A percentile compares a stretch with the other conserved stretches of the same genome.
Evolutionary conservation across 2,329 filamentous ascomycete species (phyloP).

Genomic region (Xenosphaeropsis pyriputrescens): DNA sequence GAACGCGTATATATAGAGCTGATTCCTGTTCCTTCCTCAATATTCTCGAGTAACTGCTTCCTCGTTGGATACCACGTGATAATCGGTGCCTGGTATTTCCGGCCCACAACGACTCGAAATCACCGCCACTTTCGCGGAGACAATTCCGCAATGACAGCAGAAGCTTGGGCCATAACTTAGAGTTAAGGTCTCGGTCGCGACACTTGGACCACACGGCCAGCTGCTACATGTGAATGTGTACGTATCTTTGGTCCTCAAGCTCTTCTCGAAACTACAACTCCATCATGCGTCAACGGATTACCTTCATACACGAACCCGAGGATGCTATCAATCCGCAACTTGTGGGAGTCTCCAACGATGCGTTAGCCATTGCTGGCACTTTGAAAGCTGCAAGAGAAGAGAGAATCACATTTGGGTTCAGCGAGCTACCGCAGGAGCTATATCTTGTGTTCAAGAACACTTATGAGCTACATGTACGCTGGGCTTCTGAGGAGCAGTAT

Average conservation of each 20-base stretch:
- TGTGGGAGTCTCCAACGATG: constrained; percentile 38
- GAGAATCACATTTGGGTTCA: constrained; percentile 55
- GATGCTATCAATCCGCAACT: constrained; percentile 47
- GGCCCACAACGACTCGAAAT: too few relatives aligned
- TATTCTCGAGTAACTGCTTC: too few relatives aligned
- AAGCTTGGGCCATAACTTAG: too few relatives aligned
- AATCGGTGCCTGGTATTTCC: too few relatives aligned
- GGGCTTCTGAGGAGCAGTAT: constrained; percentile 47
- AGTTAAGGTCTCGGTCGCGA: too few relatives aligned
- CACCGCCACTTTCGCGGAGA: too few relatives aligned
- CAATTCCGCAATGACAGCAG: too few relatives aligned
- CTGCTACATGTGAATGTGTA: too few relatives aligned
- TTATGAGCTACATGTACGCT: constrained; percentile 65
- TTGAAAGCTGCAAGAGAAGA: constrained; percentile 65
- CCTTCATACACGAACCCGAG: constrained; percentile 57
- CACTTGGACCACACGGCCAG: too few relatives aligned
- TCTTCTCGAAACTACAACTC: constrained; percentile 1
- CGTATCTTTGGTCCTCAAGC: neutral
- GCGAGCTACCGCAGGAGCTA: constrained; percentile 60
- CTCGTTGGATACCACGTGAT: too few relatives aligned
- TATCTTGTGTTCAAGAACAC: constrained; percentile 44
- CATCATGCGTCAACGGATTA: constrained; percentile 63
- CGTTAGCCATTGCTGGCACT: constrained; percentile 35
- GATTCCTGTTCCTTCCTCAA: too few relatives aligned
- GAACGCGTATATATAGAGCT: too few relatives aligned